These are phyloP conservation scores for Plectosphaerella plurivora DNA, from an alignment of 2,329 filamentous ascomycete genomes.

Conservation along the genomic window DNA sequence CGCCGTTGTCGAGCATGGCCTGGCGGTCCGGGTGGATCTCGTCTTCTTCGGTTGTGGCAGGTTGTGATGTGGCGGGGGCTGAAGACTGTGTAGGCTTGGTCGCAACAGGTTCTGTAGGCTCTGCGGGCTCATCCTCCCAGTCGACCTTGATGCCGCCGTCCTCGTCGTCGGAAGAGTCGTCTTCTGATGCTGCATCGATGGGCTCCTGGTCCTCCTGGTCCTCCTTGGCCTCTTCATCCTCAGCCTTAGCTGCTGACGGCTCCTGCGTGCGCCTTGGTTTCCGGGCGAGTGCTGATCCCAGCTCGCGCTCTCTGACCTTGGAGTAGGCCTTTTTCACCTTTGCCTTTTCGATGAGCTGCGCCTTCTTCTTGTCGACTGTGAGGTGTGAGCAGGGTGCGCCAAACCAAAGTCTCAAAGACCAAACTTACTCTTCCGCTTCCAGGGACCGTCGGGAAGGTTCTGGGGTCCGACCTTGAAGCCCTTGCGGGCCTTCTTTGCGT, in stretches of 20 bases:
- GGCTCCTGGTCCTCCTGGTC: constrained; percentile 16
- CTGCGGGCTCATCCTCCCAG: constrained; percentile 11
- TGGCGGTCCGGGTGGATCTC: constrained; percentile 36
- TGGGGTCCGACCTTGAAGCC: constrained; percentile 85
- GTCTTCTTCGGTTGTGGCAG: background rate
- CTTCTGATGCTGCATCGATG: constrained; percentile 9
- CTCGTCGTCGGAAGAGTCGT: constrained; percentile 5
- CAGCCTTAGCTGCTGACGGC: background rate
- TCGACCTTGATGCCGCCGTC: constrained; percentile 10
- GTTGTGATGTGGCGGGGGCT: constrained; percentile 3
- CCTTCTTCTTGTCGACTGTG: constrained; percentile 77
- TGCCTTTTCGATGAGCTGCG: constrained; percentile 82
- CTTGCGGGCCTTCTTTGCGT: constrained; percentile 52
- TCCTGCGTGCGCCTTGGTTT: background rate
- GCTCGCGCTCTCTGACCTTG: constrained; percentile 69
- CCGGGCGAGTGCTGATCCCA: constrained; percentile 15
- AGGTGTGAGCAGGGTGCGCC: constrained; percentile 2
- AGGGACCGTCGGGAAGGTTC: constrained; percentile 85
- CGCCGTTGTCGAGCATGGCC: constrained; percentile 29
- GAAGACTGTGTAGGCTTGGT: constrained; percentile 2
- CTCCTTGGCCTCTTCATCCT: constrained; percentile 8
- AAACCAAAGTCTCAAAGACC: background rate
- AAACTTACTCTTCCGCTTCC: constrained; percentile 66
- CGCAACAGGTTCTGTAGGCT: background rate
- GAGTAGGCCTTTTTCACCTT: constrained; percentile 91